Evolutionary conservation across 164 flowering plant species (phyloP).

Genomic region (Nymphaea colorata): DNA sequence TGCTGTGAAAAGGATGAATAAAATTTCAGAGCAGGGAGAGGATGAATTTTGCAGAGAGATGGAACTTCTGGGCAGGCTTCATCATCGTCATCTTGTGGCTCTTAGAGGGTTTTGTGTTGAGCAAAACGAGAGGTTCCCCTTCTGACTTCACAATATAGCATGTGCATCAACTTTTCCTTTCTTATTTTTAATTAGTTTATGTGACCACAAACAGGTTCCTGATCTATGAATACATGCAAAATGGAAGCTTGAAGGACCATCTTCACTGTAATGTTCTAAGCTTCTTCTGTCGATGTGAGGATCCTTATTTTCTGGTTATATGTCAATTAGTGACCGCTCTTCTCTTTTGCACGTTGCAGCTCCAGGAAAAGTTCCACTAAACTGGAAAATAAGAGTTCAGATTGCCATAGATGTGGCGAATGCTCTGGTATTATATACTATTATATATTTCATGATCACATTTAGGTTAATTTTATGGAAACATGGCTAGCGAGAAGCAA

Average conservation of each 20-base stretch:
- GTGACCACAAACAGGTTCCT: constrained; percentile 57
- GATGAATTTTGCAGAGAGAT: constrained; percentile 86
- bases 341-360: constrained; percentile 29
- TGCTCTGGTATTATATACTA: constrained; percentile 62
- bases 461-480: too few species aligned
- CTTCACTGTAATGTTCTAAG: constrained; percentile 43
- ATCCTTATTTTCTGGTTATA: background rate
- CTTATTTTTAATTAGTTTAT: background rate
- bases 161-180: background rate
- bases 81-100: constrained; percentile 95
- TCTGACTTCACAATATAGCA: background rate
- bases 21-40: constrained; percentile 65
- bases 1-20: constrained; percentile 84
- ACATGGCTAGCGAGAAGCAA: background rate
- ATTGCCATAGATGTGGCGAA: constrained; percentile 96
- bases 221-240: constrained; percentile 85
- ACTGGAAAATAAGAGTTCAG: constrained; percentile 79
- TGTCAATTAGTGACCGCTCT: background rate
- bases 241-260: constrained; percentile 94
- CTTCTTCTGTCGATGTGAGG: background rate
- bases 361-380: constrained; percentile 49
- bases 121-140: constrained; percentile 55
- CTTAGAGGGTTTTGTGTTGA: constrained; percentile 76
- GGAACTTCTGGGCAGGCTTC: constrained; percentile 88
- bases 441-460: background rate